These are phyloP conservation scores for Penicillium crustosum DNA, from an alignment of 2,329 filamentous ascomycete species.

Conservation along the genomic window DNA sequence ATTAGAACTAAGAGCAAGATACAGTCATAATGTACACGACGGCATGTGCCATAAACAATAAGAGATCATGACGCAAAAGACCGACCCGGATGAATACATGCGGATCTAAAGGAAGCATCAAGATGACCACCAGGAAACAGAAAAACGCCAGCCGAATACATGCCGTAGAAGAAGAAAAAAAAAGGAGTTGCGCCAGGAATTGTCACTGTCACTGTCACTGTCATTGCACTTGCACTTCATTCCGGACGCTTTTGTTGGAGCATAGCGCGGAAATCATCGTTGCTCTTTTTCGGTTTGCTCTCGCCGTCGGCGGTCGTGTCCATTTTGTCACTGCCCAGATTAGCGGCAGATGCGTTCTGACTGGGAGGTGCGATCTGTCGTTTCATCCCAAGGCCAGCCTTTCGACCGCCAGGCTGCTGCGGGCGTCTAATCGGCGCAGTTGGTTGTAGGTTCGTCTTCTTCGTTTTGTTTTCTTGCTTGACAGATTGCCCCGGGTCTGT, in stretches of 20 bases:
- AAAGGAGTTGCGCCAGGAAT: slow-evolving; percentile 20
- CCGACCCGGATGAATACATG: slow-evolving; percentile 12
- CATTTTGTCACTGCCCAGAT: slow-evolving; percentile 20
- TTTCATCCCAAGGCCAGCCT: slow-evolving; percentile 53
- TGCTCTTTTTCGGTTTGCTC: slow-evolving; percentile 50
- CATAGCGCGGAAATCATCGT: slow-evolving; percentile 59
- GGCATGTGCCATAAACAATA: slow-evolving; percentile 15
- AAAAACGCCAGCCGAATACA: slow-evolving; percentile 30
- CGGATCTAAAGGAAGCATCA: slow-evolving; percentile 11
- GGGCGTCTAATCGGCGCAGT: slow-evolving; percentile 47
- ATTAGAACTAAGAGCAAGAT: slow-evolving; percentile 25
- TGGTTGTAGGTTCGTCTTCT: slow-evolving; percentile 34
- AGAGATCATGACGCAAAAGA: slow-evolving; percentile 10
- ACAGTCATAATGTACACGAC: slow-evolving; percentile 28
- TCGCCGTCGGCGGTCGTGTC: slow-evolving; percentile 32
- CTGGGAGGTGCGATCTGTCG: slow-evolving; percentile 32
- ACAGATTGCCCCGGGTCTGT: slow-evolving; percentile 35
- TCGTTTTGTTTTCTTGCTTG: slow-evolving; percentile 38
- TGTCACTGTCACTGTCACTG: slow-evolving; percentile 18
- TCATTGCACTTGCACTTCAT: slow-evolving; percentile 26
- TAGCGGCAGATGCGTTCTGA: slow-evolving; percentile 6
- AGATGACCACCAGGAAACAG: slow-evolving; percentile 13
- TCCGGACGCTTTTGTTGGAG: slow-evolving; percentile 44
- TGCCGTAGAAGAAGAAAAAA: slow-evolving; percentile 20
- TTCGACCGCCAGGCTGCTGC: slow-evolving; percentile 42